Conservation (phyloP, 495 filamentous ascomycete species). For the Lasiosphaeria hispida region DNA sequence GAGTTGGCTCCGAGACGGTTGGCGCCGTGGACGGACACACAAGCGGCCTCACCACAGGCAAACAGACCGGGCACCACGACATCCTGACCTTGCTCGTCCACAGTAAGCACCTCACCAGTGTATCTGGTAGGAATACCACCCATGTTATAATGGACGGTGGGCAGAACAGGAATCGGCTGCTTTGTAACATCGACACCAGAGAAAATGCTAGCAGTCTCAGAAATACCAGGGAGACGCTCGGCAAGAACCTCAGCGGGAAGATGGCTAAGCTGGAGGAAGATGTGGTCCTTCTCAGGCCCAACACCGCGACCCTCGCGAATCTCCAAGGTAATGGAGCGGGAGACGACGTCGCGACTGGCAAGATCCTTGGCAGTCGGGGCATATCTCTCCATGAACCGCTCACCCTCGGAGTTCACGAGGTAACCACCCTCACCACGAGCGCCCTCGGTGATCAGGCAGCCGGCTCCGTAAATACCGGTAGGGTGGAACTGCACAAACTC, state of each 20-base stretch:
- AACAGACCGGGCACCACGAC: constrained; percentile 94
- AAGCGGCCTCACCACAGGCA: constrained; percentile 95
- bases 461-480: constrained; percentile 97
- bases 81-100: constrained; percentile 80
- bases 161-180: constrained; percentile 94
- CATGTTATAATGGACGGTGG: constrained; percentile 99
- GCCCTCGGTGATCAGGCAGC: constrained; percentile 97
- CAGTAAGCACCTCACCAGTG: constrained; percentile 89
- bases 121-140: constrained; percentile 96
- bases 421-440: constrained; percentile 98
- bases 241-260: constrained; percentile 85
- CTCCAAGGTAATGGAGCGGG: constrained; percentile 95
- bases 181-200: constrained; percentile 93
- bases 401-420: constrained; percentile 92
- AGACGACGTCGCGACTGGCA: constrained; percentile 88
- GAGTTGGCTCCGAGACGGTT: constrained; percentile 98
- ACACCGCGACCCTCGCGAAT: constrained; percentile 96
- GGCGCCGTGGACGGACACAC: constrained; percentile 94
- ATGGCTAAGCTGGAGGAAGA: constrained; percentile 95
- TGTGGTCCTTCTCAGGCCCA: constrained; percentile 93
- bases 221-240: constrained; percentile 97
- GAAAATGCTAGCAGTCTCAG: constrained; percentile 96
- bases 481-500: constrained; percentile 99
- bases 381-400: constrained; percentile 99
- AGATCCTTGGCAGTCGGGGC: constrained; percentile 97